Base-by-base conservation (phyloP, 345 rosid genomes). In the Brassica cretica region DNA sequence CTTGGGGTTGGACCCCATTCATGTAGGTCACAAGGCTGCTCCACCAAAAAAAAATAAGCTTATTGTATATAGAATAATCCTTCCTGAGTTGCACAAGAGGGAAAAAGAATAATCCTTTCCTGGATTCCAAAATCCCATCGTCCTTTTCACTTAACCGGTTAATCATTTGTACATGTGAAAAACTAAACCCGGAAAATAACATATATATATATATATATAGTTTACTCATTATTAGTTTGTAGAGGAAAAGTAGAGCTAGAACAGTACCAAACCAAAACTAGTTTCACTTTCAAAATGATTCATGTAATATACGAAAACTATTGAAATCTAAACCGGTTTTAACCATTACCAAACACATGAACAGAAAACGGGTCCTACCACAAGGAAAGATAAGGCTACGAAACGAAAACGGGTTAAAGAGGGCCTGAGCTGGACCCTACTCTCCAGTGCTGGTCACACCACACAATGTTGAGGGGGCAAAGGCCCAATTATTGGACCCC, bases 21-120 rank as follows among this genome's bases (percentile, higher is more conserved):
- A 70, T 62, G 78, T 74, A 80, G 72, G 76, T 56, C 79, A 80
- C 83, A 80, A 80, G 73, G 65, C 76, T 80, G 83, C 80, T 67
- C 83, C 80, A 80, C 76, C 68, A n/a, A 46, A 46, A 46, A 49
- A 41, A 29, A 66, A 59, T 30, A 55, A 58, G 79, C 32, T 80
- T 18, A 53, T 64, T 49, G 82, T 74, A 8, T 41, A 44, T 12
- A 32, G 83, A 80, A 80, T 80, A 65, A 71, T 70, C 76, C 69
- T 70, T 66, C 24, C 24, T 21, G 24, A 21, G 24, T 21, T 21
- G 24, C 24, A 21, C 24, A 21, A 21, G 24, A 21, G 24, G 24
- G 24, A 21, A 21, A 21, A 21, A 32, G 83, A 80, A 80, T 80
- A 65, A 71, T 70, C 76, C 69, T 70, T 66, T 65, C 5, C 37